Evolutionary conservation across 768 basidiomycete genomes (phyloP), one percentile per base, ranked within the genome.

Genomic region (Lentinula aciculospora): DNA sequence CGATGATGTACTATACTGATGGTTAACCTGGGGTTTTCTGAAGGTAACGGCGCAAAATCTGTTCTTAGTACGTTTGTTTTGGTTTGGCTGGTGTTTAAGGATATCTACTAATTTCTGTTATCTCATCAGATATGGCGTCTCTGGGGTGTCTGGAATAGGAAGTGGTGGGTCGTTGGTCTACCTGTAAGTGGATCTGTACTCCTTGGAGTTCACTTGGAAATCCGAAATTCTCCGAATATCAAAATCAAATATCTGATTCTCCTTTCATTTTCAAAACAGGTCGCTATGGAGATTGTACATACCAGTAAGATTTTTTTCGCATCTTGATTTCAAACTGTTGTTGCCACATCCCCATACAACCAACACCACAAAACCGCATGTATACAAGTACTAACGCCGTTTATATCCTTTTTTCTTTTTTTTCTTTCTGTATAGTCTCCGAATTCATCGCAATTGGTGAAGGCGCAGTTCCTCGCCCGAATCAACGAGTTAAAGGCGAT

Each of bases 21-120:
- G 32, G 21, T 44, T 44, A 9, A 44, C 42, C 42, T 21, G 42
- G 25, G 23, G 29, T n/a, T 56, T 47, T 12, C 25, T 48, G n/a
- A n/a, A 57, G 56, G 56, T 57, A 0, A 36, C 44, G n/a, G 45
- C 56, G 4, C 56, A 57, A 48, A 47, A 57, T 34, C 36, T 57
- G 27, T 46, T 57, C 21, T 36, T 57, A 17, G 56, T 57, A 48
- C 13, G 28, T 19, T 6, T 57, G 23, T 15, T 5, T 34, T 5
- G 10, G 3, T 40, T 15, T 15, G 21, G 19, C 21, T 10, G 13
- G n/a, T 8, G n/a, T 9, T 23, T 23, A 3, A 21, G 19, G 17
- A 23, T 9, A 9, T 8, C 9, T 9, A 19, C 21, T 44, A 21
- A 44, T 44, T 44, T 23, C 8, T 25, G 15, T n/a, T 44, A 3